phyloP scores from a whole-genome alignment of 1,284 basidiomycete genomes.

The Fomitopsis schrenkii region DNA sequence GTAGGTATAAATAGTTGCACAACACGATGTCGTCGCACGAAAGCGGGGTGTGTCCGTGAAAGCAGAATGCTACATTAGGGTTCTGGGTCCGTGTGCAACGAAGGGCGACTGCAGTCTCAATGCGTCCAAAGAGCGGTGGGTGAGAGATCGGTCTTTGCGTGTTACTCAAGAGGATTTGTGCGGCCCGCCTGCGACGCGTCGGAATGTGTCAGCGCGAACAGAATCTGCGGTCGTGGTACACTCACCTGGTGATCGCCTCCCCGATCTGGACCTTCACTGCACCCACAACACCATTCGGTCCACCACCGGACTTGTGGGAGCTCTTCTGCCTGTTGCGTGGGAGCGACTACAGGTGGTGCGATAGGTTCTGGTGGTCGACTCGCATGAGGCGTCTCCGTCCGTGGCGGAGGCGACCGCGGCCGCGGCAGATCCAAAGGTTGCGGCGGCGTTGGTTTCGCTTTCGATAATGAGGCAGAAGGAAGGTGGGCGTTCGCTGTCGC shows the following conservation, averaged over 20 bases:
- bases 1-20: constrained; percentile 1
- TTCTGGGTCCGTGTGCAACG: background rate
- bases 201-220: background rate
- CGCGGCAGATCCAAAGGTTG: constrained; percentile 53
- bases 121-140: background rate
- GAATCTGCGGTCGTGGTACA: constrained; percentile 3
- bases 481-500: constrained; percentile 20
- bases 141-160: background rate
- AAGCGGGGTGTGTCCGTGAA: constrained; percentile 1
- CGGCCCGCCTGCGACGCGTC: constrained; percentile 51
- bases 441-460: constrained; percentile 38
- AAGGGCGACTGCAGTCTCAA: background rate
- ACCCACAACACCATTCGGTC: constrained; percentile 82
- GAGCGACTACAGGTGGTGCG: constrained; percentile 30
- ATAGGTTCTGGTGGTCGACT: constrained; percentile 38
- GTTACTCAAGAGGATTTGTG: constrained; percentile 71
- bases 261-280: constrained; percentile 62
- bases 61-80: constrained; percentile 3
- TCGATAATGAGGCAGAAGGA: constrained; percentile 18
- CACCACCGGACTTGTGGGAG: constrained; percentile 57
- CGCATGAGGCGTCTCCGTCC: constrained; percentile 23
- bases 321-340: constrained; percentile 23
- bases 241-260: constrained; percentile 68
- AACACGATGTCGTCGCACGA: constrained; percentile 1
- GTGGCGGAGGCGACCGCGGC: constrained; percentile 54